A percentile compares a stretch with the other conserved stretches of the same genome.
phyloP scores from a whole-genome alignment of 2,329 filamentous ascomycete genomes.

The Nigrograna mackinnonii region DNA sequence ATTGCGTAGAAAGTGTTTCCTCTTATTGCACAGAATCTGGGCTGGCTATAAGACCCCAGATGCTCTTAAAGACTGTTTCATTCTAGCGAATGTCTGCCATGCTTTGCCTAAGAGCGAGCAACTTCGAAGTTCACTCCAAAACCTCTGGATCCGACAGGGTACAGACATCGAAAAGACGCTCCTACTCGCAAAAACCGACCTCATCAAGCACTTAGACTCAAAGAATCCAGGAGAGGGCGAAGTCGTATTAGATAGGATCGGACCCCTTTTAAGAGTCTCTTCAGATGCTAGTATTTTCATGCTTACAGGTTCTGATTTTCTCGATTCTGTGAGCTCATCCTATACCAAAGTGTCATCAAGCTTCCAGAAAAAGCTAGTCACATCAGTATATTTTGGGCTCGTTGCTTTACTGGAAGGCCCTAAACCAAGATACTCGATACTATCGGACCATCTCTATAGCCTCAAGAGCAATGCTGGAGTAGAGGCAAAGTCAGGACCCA shows the following conservation, averaged over 20 bases:
- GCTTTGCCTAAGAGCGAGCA: constrained; percentile 68
- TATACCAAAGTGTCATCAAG: constrained; percentile 66
- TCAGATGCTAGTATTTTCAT: constrained; percentile 63
- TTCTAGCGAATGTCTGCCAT: constrained; percentile 70
- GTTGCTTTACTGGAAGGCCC: constrained; percentile 69
- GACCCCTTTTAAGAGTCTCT: constrained; percentile 66
- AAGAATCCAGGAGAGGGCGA: constrained; percentile 62
- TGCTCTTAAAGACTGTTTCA: constrained; percentile 64
- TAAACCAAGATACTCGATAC: constrained; percentile 70
- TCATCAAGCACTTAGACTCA: constrained; percentile 67
- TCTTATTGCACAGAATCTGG: constrained; percentile 64
- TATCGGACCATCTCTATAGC: constrained; percentile 83
- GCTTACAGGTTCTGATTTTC: constrained; percentile 82
- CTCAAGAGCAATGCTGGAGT: constrained; percentile 73
- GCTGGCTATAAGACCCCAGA: constrained; percentile 50
- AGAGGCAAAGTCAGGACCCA: constrained; percentile 49
- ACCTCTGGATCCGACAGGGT: constrained; percentile 58
- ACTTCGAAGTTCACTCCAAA: constrained; percentile 51
- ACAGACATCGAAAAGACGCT: constrained; percentile 58
- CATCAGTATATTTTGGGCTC: constrained; percentile 76
- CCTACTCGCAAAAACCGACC: constrained; percentile 61
- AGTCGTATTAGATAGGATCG: constrained; percentile 60
- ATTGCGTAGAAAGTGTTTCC: constrained; percentile 67
- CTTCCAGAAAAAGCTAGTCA: constrained; percentile 70
- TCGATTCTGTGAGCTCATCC: constrained; percentile 73